Evolutionary conservation across 208 protist genomes (phyloP).

Genomic region (Endotrypanum monterogeii): DNA sequence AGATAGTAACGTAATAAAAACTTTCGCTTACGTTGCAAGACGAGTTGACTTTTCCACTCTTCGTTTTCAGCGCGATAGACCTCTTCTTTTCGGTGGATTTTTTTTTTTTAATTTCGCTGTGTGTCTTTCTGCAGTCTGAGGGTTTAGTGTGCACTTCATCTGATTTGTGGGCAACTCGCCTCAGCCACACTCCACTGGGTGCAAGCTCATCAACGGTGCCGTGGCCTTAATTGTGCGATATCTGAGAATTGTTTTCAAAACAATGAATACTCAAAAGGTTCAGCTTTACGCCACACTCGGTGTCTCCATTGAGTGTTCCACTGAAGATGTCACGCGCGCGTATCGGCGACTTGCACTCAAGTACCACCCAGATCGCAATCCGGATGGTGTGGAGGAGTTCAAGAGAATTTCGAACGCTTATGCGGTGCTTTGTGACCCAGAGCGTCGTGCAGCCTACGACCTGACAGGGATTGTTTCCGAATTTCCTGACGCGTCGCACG

Average conservation of each 20-base stretch:
- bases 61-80: neutral
- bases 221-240: neutral
- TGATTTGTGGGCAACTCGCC: no score
- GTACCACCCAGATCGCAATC: slow-evolving; percentile 91
- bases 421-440: slow-evolving; percentile 93
- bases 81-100: slow-evolving; percentile 27
- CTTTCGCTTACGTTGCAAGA: no score
- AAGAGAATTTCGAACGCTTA: slow-evolving; percentile 95
- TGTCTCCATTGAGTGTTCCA: slow-evolving; percentile 41
- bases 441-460: slow-evolving; percentile 97
- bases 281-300: slow-evolving; percentile 68
- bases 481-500: slow-evolving; percentile 3
- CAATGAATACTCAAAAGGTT: slow-evolving; percentile 17
- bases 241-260: neutral
- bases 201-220: neutral
- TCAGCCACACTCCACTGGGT: neutral
- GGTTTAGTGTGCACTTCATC: neutral
- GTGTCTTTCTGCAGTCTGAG: neutral
- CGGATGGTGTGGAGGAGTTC: slow-evolving; percentile 81
- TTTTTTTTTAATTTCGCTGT: neutral
- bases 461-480: slow-evolving; percentile 50
- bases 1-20: neutral
- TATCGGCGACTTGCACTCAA: slow-evolving; percentile 78
- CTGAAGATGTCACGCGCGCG: slow-evolving; percentile 57
- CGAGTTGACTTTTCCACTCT: neutral